A percentile compares a stretch with the other conserved stretches of the same genome.
These are phyloP conservation scores for Sordaria brevicollis DNA, from an alignment of 495 filamentous ascomycete genomes.

Conservation along the genomic window DNA sequence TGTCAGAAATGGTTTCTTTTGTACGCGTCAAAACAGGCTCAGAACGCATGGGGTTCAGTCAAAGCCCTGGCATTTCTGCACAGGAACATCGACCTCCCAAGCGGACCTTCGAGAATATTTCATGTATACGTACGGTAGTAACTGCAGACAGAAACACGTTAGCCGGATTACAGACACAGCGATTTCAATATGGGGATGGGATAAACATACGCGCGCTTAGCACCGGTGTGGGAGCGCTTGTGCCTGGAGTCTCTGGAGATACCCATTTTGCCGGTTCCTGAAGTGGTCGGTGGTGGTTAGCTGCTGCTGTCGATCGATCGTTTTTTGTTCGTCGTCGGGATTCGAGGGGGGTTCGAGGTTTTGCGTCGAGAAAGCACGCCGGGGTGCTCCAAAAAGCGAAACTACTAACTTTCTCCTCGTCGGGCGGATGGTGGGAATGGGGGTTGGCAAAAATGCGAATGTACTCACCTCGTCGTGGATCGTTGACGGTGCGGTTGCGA, in stretches of 20 bases:
- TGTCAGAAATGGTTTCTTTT: conserved; percentile 21
- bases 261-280: conserved; percentile 67
- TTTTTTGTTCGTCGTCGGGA: neutral
- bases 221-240: conserved; percentile 96
- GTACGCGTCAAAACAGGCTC: conserved; percentile 40
- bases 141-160: conserved; percentile 14
- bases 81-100: conserved; percentile 17
- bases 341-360: neutral
- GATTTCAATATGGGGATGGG: neutral
- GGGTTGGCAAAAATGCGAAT: neutral
- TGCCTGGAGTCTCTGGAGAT: conserved; percentile 98
- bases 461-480: conserved; percentile 15
- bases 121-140: conserved; percentile 25
- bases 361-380: neutral
- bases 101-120: conserved; percentile 45
- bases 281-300: conserved; percentile 1
- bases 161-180: conserved; percentile 3
- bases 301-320: conserved; percentile 1
- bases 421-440: neutral
- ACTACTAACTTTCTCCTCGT: neutral
- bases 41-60: conserved; percentile 44
- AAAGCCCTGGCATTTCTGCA: neutral
- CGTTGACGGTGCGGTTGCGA: conserved; percentile 14
- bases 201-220: conserved; percentile 61
- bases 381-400: neutral